Base-by-base conservation (phyloP, 2,329 filamentous ascomycete genomes). In the Rhynchosporium graminicola region DNA sequence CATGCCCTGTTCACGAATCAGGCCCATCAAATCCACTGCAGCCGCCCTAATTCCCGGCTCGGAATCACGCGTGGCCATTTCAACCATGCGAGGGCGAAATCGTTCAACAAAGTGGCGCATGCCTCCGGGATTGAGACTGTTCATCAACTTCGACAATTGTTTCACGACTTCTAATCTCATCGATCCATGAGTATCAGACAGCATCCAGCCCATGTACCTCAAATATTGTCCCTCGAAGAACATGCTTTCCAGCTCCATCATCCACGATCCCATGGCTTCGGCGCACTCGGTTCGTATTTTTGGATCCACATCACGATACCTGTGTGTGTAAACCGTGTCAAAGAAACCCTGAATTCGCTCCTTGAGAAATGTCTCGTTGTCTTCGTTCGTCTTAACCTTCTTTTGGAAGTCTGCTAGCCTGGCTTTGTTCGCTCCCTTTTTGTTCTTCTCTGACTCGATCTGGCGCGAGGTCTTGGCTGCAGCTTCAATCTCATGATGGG, bases 191-290 rank as follows among this genome's bases (percentile, higher is more conserved):
- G 87, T 83, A 74, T 99, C 95, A 4, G 93, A 97, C 36, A 99
- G 82, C 72, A 97, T 88, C 95, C 95, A 99, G 58, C 95, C 95
- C 5, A 99, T 81, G 72, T 99, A 99, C 64, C 95, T 88, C 57
- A 99, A 80, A 76, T 97, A 97, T 69, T 89, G 84, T 1, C 92
- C 92, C 68, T 97, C 91, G 75, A 97, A 91, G 77, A 97, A 99
- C 51, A 91, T 84, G 52, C 92, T 91, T 2, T 93, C 91, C 57
- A 97, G 86, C 10, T 85, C 85, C 74, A 87, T 84, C 69, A 98
- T 96, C 95, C 95, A 99, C 46, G 87, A 84, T 33, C 93, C 92
- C 8, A 99, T 81, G 13, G 92, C 91, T 66, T 90, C 87, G 29
- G 96, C 88, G 73, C 94, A 97, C 72, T 97, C 94, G 0, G 89